phyloP scores from a whole-genome alignment of 495 filamentous ascomycete species.

The Penicillium tannophilum region DNA sequence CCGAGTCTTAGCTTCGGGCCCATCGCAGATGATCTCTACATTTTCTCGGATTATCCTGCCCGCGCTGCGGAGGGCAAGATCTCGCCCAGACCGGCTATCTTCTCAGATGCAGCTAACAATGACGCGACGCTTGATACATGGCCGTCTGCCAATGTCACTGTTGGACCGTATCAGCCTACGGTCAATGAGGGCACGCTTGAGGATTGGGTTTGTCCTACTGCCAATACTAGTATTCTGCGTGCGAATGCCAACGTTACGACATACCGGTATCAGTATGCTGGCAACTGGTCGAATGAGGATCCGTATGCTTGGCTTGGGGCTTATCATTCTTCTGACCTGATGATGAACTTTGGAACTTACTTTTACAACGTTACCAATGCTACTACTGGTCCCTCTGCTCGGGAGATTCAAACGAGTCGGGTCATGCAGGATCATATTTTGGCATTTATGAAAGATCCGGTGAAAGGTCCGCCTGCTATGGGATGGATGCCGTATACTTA shows the following conservation, averaged over 20 bases:
- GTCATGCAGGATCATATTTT: constrained; percentile 46
- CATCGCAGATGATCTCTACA: no score
- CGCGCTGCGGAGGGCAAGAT: constrained; percentile 14
- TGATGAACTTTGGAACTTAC: constrained; percentile 45
- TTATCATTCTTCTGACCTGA: constrained; percentile 47
- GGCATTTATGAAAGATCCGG: constrained; percentile 46
- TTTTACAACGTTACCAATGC: constrained; percentile 8
- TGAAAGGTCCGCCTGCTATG: constrained; percentile 30
- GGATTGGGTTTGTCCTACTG: constrained; percentile 9
- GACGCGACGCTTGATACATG: neutral
- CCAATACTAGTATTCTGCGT: constrained; percentile 19
- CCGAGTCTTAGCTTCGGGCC: no score
- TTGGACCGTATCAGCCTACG: no score
- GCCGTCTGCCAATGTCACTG: no score
- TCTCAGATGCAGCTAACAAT: constrained; percentile 4
- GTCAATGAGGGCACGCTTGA: no score
- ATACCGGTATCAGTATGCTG: constrained; percentile 47
- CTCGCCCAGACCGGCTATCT: constrained; percentile 11
- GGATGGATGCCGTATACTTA: constrained; percentile 28
- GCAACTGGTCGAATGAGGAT: constrained; percentile 49
- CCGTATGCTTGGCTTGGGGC: constrained; percentile 43
- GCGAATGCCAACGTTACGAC: constrained; percentile 21
- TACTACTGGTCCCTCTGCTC: constrained; percentile 23
- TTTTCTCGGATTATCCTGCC: constrained; percentile 14
- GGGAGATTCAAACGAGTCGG: constrained; percentile 38